Evolutionary conservation across 805 yeast species (phyloP).

Genomic region (Blastobotrys terrestris): DNA sequence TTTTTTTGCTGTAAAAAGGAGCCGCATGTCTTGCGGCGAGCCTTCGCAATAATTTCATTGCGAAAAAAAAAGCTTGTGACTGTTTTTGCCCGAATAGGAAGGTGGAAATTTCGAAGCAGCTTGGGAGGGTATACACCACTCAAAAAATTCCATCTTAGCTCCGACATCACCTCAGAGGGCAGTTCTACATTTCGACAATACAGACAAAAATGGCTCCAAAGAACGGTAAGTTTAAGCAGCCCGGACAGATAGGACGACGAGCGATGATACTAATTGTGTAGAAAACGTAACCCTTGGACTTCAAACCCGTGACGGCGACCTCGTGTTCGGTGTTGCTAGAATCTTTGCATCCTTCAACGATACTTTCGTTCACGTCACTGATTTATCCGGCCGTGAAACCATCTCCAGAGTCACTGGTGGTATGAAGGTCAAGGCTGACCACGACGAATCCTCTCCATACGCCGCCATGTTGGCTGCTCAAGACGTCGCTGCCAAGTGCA

Average conservation of each 20-base stretch:
- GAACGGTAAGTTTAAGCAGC: conserved; percentile 26
- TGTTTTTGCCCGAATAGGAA: background rate
- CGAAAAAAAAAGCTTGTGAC: too few species aligned
- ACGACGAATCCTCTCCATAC: conserved; percentile 99
- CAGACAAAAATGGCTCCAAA: conserved; percentile 23
- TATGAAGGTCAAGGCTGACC: conserved; percentile 99
- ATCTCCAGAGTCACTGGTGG: conserved; percentile 99
- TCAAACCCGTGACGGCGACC: conserved; percentile 95
- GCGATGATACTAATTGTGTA: conserved; percentile 12
- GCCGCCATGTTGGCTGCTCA: conserved; percentile 99
- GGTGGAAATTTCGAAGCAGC: background rate
- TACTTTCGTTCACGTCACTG: conserved; percentile 99
- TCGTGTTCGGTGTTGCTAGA: conserved; percentile 99
- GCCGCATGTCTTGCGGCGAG: too few species aligned
- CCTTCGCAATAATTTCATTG: too few species aligned
- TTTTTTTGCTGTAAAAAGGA: too few species aligned
- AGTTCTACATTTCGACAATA: background rate
- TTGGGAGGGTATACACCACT: background rate
- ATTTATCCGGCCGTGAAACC: conserved; percentile 99
- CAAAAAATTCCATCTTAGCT: background rate
- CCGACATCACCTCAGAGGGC: background rate
- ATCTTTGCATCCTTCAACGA: conserved; percentile 99
- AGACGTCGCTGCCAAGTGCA: conserved; percentile 98
- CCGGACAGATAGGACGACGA: too few species aligned
- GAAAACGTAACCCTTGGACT: conserved; percentile 58